A percentile compares a stretch with the other conserved stretches of the same genome.
Conservation (phyloP, 1,284 basidiomycete species). For the Ceratobasidium sp. region DNA sequence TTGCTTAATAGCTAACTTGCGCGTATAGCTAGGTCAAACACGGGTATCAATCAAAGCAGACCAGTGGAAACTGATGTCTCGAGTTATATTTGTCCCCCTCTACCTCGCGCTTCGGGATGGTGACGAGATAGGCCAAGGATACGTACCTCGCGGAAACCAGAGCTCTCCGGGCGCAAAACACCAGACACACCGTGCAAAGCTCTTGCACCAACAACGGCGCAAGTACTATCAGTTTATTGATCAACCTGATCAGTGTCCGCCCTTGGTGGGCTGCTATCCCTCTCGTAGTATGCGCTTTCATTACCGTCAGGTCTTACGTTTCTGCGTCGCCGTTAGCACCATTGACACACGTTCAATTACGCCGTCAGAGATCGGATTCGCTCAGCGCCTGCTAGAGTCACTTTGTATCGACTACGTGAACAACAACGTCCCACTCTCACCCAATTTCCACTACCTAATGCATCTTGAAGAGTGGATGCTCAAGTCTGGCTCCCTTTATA, state of each 20-base stretch:
- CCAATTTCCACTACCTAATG: conserved; percentile 31
- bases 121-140: conserved; percentile 1
- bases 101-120: conserved; percentile 23
- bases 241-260: conserved; percentile 6
- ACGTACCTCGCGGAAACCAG: not conserved
- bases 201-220: conserved; percentile 10
- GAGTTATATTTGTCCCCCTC: conserved; percentile 12
- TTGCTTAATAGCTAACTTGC: not conserved
- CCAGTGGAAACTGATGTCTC: conserved; percentile 29
- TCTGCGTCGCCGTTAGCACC: conserved; percentile 9
- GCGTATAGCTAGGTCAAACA: not conserved
- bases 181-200: conserved; percentile 4
- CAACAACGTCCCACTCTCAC: not conserved
- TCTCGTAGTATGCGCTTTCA: conserved; percentile 16
- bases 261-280: not conserved
- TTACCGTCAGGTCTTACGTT: conserved; percentile 23
- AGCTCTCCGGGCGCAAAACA: not conserved
- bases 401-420: not conserved
- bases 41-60: conserved; percentile 9
- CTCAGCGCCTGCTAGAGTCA: not conserved
- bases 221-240: conserved; percentile 16
- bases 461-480: conserved; percentile 32
- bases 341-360: conserved; percentile 10
- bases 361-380: conserved; percentile 1
- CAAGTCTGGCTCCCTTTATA: conserved; percentile 10